A percentile compares a stretch with the other conserved stretches of the same genome.
phyloP scores from a whole-genome alignment of 2,329 filamentous ascomycete species.

The Microsporum canis region DNA sequence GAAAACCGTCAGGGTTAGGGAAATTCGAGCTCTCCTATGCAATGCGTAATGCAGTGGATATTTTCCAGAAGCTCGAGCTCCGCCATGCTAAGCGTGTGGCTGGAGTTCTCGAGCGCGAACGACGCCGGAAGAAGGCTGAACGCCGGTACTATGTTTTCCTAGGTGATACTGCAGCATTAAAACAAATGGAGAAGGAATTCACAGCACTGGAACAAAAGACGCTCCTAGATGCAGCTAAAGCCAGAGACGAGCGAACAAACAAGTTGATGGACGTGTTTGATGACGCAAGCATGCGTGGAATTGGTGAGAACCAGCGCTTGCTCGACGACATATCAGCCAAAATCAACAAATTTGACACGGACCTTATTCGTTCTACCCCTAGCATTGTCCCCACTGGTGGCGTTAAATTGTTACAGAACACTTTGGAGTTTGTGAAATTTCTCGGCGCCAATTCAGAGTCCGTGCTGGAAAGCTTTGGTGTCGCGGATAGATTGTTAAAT shows the following conservation, averaged over 20 bases:
- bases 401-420: slow-evolving; percentile 26
- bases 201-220: slow-evolving; percentile 43
- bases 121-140: slow-evolving; percentile 44
- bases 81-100: slow-evolving; percentile 41
- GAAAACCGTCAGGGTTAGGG: slow-evolving; percentile 20
- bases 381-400: slow-evolving; percentile 19
- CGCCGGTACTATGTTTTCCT: slow-evolving; percentile 41
- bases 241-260: slow-evolving; percentile 40
- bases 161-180: slow-evolving; percentile 42
- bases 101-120: slow-evolving; percentile 43
- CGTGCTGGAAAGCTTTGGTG: slow-evolving; percentile 37
- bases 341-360: slow-evolving; percentile 28
- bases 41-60: slow-evolving; percentile 35
- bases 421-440: slow-evolving; percentile 29
- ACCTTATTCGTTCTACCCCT: slow-evolving; percentile 15
- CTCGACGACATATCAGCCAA: slow-evolving; percentile 39
- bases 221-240: slow-evolving; percentile 38
- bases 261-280: slow-evolving; percentile 42
- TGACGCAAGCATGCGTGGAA: slow-evolving; percentile 39
- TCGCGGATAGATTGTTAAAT: slow-evolving; percentile 41
- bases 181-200: slow-evolving; percentile 38
- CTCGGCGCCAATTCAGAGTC: slow-evolving; percentile 36
- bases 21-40: slow-evolving; percentile 31
- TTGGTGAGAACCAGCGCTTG: slow-evolving; percentile 42
- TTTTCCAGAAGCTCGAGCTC: slow-evolving; percentile 40